phyloP scores from a whole-genome alignment of 2,329 filamentous ascomycete genomes.

The Aspergillus fischeri region DNA sequence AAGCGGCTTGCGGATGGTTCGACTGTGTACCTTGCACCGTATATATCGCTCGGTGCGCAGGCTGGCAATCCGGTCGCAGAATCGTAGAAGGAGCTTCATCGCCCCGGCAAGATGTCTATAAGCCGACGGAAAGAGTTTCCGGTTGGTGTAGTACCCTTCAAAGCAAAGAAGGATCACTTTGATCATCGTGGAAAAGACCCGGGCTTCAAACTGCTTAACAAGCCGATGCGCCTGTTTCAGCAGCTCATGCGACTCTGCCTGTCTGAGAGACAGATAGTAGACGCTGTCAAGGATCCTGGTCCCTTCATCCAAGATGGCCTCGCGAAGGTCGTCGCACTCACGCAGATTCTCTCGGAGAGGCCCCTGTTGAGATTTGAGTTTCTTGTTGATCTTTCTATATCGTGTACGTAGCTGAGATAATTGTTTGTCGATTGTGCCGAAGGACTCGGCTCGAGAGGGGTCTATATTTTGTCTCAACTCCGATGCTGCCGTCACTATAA shows the following conservation, averaged over 20 bases:
- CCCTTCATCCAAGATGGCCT: conserved; percentile 10
- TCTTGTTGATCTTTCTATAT: conserved; percentile 3
- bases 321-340: conserved; percentile 8
- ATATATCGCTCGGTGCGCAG: conserved; percentile 8
- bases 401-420: background rate
- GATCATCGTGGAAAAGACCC: conserved; percentile 16
- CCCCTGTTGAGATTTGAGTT: background rate
- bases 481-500: conserved; percentile 7
- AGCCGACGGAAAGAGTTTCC: conserved; percentile 9
- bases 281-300: conserved; percentile 10
- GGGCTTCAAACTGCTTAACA: conserved; percentile 16
- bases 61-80: conserved; percentile 13
- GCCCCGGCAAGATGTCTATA: conserved; percentile 14
- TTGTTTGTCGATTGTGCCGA: conserved; percentile 3
- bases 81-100: conserved; percentile 13
- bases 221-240: conserved; percentile 5
- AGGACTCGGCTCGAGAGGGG: background rate
- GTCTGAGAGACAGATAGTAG: conserved; percentile 3
- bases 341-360: background rate
- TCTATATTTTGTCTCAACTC: conserved; percentile 1
- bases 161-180: conserved; percentile 16
- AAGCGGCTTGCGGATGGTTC: conserved; percentile 7
- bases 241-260: background rate
- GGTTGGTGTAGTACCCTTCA: conserved; percentile 14
- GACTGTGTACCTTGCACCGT: conserved; percentile 1